Conservation (phyloP, 192 early-diverging fungal species). For the Linderina pennispora region DNA sequence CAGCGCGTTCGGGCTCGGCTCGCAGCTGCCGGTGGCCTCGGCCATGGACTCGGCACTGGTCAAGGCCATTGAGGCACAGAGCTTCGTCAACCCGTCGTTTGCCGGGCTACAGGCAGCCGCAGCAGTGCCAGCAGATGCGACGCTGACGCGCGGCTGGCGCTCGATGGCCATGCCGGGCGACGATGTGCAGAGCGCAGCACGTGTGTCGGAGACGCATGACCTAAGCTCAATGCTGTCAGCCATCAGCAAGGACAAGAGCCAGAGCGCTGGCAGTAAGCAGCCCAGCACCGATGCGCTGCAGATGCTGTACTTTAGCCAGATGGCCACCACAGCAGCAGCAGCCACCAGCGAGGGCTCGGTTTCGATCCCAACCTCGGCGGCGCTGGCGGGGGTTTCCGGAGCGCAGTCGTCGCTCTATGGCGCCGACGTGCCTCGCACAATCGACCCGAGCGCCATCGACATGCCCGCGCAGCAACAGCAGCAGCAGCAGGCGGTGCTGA, state of each 20-base stretch:
- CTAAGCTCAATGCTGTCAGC: neutral
- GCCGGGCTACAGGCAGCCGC: slow-evolving; percentile 21
- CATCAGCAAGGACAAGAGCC: neutral
- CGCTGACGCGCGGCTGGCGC: slow-evolving; percentile 8
- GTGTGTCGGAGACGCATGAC: neutral
- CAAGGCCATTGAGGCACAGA: too few species aligned
- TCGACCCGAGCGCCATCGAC: slow-evolving; percentile 42
- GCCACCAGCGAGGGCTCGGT: slow-evolving; percentile 8
- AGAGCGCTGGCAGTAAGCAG: neutral
- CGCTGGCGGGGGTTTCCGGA: slow-evolving; percentile 4
- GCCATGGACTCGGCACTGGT: too few species aligned
- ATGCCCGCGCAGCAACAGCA: slow-evolving; percentile 3
- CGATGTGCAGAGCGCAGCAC: neutral
- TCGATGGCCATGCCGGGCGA: neutral
- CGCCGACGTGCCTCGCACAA: slow-evolving; percentile 26
- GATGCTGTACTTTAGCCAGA: slow-evolving; percentile 42
- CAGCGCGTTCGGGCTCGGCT: slow-evolving; percentile 31
- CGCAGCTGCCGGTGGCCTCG: neutral
- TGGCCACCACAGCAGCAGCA: slow-evolving; percentile 29
- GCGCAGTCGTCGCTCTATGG: slow-evolving; percentile 10
- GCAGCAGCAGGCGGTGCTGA: neutral
- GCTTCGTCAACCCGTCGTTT: slow-evolving; percentile 3
- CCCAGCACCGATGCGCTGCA: slow-evolving; percentile 27
- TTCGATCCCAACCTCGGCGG: slow-evolving; percentile 8
- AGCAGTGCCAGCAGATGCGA: slow-evolving; percentile 20